Evolutionary conservation across 140 eudicot species (phyloP), one percentile per base, ranked within the genome.

Genomic region (Ambrosia hybrid): DNA sequence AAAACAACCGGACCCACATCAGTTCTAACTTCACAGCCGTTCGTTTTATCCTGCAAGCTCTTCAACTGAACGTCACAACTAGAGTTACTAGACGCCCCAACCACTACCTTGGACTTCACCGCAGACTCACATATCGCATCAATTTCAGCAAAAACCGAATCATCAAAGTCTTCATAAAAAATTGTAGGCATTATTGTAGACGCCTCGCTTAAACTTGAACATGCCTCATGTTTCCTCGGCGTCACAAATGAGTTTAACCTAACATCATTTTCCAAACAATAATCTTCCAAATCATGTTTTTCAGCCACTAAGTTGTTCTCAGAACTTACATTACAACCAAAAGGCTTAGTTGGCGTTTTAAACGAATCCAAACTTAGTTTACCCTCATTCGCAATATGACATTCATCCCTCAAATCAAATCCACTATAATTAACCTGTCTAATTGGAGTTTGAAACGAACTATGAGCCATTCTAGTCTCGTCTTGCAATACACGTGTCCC

Each of bases 61-160:
- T 76, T 75, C 39, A 72, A 55, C 56, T 67, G 79, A 72, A 9
- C 7, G 9, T 46, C 74, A 70, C 68, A 21, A 21, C 26, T 21
- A 21, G 26, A 21, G 26, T 21, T 3, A 39, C 58, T 67, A 34
- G 64, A 55, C 51, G 58, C 75, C 73, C 81, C 83, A 13, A 49
- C 46, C 60, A 71, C 77, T 11, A 69, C 21, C 63, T 70, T 67
- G 4, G 73, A 39, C 71, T 75, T 83, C 11, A 83, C 67, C 57
- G 76, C 81, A 57, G 83, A 83, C 79, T 88, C 92, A 48, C 97
- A 94, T 74, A 94, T 66, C 16, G 83, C 85, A 74, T 94, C 99
- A 75, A 94, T 86, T 82, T 94, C 85, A 45, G 87, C 91, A n/a
- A 94, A 57, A 72, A 94, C 61, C 34, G 87, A 67, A 49, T 88